These are phyloP conservation scores for Dichotomopilus funicola DNA, from an alignment of 2,329 filamentous ascomycete species.

Conservation along the genomic window DNA sequence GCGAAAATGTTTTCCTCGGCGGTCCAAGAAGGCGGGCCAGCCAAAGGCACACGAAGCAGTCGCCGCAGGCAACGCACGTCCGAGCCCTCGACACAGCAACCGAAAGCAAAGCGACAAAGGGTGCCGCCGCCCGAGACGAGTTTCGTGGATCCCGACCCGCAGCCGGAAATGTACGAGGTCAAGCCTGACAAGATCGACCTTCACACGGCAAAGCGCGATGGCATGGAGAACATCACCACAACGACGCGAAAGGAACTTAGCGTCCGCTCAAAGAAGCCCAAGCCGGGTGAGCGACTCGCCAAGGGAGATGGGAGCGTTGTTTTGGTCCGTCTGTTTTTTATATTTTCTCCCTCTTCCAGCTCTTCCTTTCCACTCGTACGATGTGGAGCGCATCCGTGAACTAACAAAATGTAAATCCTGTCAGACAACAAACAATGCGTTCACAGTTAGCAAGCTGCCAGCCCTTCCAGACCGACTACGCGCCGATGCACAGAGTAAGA, in stretches of 20 bases:
- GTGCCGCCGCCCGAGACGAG: constrained; percentile 52
- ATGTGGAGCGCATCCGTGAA: neutral
- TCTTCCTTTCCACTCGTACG: neutral
- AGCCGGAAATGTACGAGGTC: constrained; percentile 50
- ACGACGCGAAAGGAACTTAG: constrained; percentile 43
- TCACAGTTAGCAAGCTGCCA: constrained; percentile 77
- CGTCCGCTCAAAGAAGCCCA: constrained; percentile 56
- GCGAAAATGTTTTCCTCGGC: constrained; percentile 54
- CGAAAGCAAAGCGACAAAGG: constrained; percentile 58
- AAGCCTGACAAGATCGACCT: constrained; percentile 47
- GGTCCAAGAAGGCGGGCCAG: constrained; percentile 44
- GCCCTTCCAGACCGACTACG: constrained; percentile 73
- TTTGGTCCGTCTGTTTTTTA: constrained; percentile 43
- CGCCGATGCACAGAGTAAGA: constrained; percentile 57
- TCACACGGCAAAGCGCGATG: constrained; percentile 40
- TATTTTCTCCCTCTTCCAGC: too few relatives aligned
- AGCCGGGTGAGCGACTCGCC: constrained; percentile 53
- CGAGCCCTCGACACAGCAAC: constrained; percentile 47
- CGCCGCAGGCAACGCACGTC: constrained; percentile 55
- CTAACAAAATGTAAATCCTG: constrained; percentile 20
- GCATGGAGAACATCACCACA: constrained; percentile 35
- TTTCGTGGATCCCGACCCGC: constrained; percentile 44
- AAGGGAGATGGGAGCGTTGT: constrained; percentile 64
- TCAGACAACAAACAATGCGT: constrained; percentile 77
- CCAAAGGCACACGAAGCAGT: constrained; percentile 49